Evolutionary conservation across 139 green algal genomes (phyloP), one percentile per base, ranked within the genome.

Genomic region (Parachlorella kessleri): DNA sequence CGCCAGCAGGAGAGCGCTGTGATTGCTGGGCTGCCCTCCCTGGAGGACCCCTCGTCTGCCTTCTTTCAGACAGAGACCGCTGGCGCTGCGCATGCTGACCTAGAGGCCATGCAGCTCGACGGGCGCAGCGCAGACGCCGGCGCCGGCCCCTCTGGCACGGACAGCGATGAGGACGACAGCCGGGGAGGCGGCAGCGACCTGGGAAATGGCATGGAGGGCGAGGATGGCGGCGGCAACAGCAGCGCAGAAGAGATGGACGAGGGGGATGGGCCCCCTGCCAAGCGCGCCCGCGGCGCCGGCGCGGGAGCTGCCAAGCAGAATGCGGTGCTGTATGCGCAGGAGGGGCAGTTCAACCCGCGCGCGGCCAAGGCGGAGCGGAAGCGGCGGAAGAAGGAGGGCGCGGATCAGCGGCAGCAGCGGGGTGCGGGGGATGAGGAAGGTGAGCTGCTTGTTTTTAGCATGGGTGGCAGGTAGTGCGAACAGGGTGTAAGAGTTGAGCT

Each of bases 311-410:
- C 41, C 63, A 81, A n/a, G 53, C 90, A 95, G 75, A 85, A 90
- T 41, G 80, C 79, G 23, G 54, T 84, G 68, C 86, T 98, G 66
- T 98, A 96, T 71, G 64, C 24, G 35, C 88, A 94, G 65, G 83
- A 88, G 3, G 94, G 94, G 30, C 92, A 97, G 83, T 92, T 91
- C 84, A 97, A 98, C 81, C 94, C 94, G 2, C 86, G 92, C 28
- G 80, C 77, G 3, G 92, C 88, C 6, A 82, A 84, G 24, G 81
- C 87, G 10, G 74, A 89, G 28, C 48, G 65, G 5, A 95, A 94
- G 78, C 76, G 70, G 75, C 55, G 63, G 4, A 92, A 92, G 70
- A 89, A 90, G 55, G 69, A 18, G 10, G 48, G 48, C 23, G 41
- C 30, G 32, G 37, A 30, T 24, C 26, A 65, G 63, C 40, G 40